Conservation (phyloP, 257 asterid genomes). For the Nicotiana obtusifolia region DNA sequence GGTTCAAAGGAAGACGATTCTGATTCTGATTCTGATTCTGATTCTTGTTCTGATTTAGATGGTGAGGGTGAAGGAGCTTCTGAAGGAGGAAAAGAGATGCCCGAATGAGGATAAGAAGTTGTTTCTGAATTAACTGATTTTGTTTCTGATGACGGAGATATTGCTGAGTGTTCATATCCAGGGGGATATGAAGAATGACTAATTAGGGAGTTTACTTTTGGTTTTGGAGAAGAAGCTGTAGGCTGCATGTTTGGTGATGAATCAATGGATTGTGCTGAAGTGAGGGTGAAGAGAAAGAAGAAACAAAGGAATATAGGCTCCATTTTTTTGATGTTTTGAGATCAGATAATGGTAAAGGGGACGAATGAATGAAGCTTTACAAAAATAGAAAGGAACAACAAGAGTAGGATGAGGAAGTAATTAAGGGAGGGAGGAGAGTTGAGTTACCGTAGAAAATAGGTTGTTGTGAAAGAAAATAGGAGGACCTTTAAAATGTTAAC, state of each 20-base stretch:
- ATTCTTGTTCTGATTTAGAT: neutral
- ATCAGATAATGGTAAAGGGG: neutral
- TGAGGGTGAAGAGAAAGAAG: neutral
- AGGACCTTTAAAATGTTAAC: neutral
- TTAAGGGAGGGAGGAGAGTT: neutral
- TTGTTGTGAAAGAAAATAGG: constrained; percentile 9
- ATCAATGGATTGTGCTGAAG: neutral
- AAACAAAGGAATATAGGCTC: neutral
- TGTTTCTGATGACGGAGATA: too few relatives aligned
- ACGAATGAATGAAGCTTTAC: neutral
- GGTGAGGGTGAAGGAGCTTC: neutral
- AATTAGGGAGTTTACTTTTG: neutral
- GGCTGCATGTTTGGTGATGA: neutral
- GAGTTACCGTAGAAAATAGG: constrained; percentile 4
- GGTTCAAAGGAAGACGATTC: neutral
- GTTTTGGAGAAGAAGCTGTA: neutral
- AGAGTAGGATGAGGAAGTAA: neutral
- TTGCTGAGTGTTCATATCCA: neutral
- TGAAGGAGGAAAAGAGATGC: constrained; percentile 3
- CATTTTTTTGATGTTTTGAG: constrained; percentile 6
- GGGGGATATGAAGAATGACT: neutral
- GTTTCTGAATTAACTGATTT: neutral
- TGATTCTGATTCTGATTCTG: neutral
- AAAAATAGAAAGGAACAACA: neutral
- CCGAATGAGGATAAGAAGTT: neutral